Conservation (phyloP, 768 basidiomycete genomes). For the Pholiota molesta region DNA sequence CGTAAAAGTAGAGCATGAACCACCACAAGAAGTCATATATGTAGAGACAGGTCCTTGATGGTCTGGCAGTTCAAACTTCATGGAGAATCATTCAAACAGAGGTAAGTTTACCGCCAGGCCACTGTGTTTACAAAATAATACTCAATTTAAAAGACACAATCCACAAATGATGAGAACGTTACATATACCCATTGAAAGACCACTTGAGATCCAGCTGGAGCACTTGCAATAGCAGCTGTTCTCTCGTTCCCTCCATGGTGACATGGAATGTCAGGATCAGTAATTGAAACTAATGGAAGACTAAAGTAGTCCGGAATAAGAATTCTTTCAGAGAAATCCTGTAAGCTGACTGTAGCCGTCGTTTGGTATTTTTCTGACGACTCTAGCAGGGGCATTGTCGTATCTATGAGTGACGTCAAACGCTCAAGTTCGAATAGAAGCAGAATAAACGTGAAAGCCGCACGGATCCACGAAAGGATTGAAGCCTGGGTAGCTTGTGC, state of each 20-base stretch:
- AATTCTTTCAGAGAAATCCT: neutral
- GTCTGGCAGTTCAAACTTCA: slow-evolving; percentile 30
- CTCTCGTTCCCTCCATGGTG: slow-evolving; percentile 42
- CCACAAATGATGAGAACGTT: neutral
- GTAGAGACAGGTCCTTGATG: slow-evolving; percentile 53
- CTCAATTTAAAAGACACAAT: slow-evolving; percentile 12
- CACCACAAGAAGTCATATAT: slow-evolving; percentile 55
- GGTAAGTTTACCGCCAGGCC: slow-evolving; percentile 36
- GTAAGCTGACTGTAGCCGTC: slow-evolving; percentile 34
- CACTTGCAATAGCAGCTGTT: slow-evolving; percentile 38
- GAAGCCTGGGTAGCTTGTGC: slow-evolving; percentile 38
- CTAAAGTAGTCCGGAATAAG: neutral
- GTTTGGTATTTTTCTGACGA: slow-evolving; percentile 37
- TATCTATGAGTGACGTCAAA: slow-evolving; percentile 26
- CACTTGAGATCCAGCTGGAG: slow-evolving; percentile 42
- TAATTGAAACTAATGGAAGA: slow-evolving; percentile 17
- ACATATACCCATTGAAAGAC: slow-evolving; percentile 47
- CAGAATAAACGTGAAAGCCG: slow-evolving; percentile 10
- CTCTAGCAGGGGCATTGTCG: slow-evolving; percentile 27
- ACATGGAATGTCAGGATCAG: slow-evolving; percentile 45
- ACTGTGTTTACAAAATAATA: slow-evolving; percentile 24
- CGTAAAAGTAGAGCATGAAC: slow-evolving; percentile 41
- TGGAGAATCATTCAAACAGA: slow-evolving; percentile 6
- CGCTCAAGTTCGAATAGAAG: neutral
- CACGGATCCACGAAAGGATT: slow-evolving; percentile 44